phyloP scores from a whole-genome alignment of 345 rosid genomes.

The Gossypium mustelinum region DNA sequence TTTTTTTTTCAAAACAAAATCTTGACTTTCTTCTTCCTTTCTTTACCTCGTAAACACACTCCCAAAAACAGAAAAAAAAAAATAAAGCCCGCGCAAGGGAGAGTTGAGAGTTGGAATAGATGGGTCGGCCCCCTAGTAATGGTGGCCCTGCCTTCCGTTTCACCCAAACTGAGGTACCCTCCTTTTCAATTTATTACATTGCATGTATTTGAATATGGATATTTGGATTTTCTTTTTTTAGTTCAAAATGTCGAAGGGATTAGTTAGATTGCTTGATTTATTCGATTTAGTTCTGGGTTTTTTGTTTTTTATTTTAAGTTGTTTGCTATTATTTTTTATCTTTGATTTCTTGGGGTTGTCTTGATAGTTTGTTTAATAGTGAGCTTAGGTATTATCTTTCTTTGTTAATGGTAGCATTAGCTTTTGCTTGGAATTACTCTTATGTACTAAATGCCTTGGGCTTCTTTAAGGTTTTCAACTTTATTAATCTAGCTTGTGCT shows the following conservation, averaged over 20 bases:
- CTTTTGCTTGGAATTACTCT: not conserved
- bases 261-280: constrained; percentile 7
- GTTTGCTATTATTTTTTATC: not conserved
- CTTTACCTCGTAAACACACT: not conserved
- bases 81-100: not conserved
- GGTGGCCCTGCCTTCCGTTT: constrained; percentile 99
- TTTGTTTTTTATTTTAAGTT: not conserved
- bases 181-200: not conserved
- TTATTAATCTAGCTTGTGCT: not conserved
- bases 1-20: not conserved
- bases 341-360: not conserved
- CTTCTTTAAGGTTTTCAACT: not conserved
- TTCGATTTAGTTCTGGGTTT: constrained; percentile 4
- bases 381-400: not conserved
- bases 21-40: not conserved
- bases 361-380: not conserved
- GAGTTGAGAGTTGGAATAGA: constrained; percentile 8
- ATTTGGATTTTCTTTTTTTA: not conserved
- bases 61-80: not conserved
- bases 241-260: constrained; percentile 3
- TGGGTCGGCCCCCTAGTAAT: constrained; percentile 98
- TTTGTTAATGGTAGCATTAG: not conserved
- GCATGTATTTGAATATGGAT: not conserved
- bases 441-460: not conserved
- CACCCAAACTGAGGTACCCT: constrained; percentile 56